Percentiles rank a stretch among this genome's conserved stretches.
Evolutionary conservation across 768 basidiomycete species (phyloP).

Genomic region (Xerocomus brunneocitrinus): DNA sequence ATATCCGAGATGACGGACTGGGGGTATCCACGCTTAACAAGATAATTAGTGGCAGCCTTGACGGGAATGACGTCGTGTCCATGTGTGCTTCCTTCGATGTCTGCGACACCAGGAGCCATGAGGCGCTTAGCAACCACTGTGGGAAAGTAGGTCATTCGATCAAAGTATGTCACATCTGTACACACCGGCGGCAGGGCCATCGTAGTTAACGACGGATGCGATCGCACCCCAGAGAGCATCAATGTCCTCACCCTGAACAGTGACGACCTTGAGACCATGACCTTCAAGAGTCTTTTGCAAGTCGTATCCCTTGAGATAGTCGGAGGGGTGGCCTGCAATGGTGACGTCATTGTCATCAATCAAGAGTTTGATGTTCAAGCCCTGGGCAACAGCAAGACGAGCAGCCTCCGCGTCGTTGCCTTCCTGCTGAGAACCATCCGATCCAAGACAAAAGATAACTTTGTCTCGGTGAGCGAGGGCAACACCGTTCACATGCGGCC

Average conservation of each 20-base stretch:
- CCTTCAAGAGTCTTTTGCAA: constrained; percentile 69
- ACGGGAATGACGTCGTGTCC: constrained; percentile 86
- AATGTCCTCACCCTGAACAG: constrained; percentile 73
- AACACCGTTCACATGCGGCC: constrained; percentile 84
- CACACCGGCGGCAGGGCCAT: constrained; percentile 79
- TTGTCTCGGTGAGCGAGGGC: constrained; percentile 76
- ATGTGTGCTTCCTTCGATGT: constrained; percentile 74
- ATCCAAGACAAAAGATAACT: constrained; percentile 77
- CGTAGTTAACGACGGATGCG: constrained; percentile 45
- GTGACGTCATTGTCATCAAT: constrained; percentile 92
- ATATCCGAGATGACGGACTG: constrained; percentile 45
- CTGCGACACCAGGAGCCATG: constrained; percentile 67
- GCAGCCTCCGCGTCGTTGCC: constrained; percentile 91
- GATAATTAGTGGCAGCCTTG: constrained; percentile 73
- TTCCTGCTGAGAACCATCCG: constrained; percentile 89
- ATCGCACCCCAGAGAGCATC: constrained; percentile 73
- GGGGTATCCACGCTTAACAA: constrained; percentile 56
- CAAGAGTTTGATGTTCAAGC: constrained; percentile 78
- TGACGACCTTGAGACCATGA: constrained; percentile 75
- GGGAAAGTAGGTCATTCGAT: neutral
- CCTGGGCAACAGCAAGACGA: constrained; percentile 77
- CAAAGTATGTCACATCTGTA: neutral
- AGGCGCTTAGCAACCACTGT: constrained; percentile 64
- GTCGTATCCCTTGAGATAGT: constrained; percentile 79
- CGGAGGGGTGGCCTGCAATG: constrained; percentile 85